Conservation (phyloP, 768 basidiomycete species). For the Lactarius evosmus region DNA sequence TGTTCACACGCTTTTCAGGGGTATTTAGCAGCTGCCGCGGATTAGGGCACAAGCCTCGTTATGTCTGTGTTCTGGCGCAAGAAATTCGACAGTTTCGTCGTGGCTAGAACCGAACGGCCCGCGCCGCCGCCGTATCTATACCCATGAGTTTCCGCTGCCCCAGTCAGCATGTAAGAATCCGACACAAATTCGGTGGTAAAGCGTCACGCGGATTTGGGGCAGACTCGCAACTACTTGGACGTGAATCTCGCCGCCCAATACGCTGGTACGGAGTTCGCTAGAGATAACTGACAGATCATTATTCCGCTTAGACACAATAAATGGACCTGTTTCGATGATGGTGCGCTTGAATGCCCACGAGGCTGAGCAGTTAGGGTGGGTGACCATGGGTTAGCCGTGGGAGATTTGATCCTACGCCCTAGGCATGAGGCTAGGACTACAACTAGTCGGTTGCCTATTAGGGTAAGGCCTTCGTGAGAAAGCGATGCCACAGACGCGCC, state of each 20-base stretch:
- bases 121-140: not conserved
- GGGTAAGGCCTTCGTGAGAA: not conserved
- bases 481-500: conserved; percentile 14
- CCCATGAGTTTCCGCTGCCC: not conserved
- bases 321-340: not conserved
- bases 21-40: conserved; percentile 35
- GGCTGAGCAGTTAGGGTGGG: not conserved
- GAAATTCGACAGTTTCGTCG: not conserved
- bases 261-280: not conserved
- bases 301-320: not conserved
- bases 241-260: not conserved
- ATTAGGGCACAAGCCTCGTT: conserved; percentile 21
- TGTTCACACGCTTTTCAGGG: conserved; percentile 29
- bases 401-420: not conserved
- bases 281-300: not conserved
- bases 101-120: not conserved
- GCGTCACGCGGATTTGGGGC: not conserved
- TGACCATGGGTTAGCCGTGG: not conserved
- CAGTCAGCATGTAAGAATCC: not conserved
- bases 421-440: conserved; percentile 1
- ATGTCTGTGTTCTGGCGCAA: not conserved
- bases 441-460: conserved; percentile 7
- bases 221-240: not conserved
- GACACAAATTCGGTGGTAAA: not conserved
- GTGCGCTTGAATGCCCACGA: not conserved